Conservation (phyloP, 192 early-diverging fungal genomes). For the Umbelopsis ramanniana region DNA sequence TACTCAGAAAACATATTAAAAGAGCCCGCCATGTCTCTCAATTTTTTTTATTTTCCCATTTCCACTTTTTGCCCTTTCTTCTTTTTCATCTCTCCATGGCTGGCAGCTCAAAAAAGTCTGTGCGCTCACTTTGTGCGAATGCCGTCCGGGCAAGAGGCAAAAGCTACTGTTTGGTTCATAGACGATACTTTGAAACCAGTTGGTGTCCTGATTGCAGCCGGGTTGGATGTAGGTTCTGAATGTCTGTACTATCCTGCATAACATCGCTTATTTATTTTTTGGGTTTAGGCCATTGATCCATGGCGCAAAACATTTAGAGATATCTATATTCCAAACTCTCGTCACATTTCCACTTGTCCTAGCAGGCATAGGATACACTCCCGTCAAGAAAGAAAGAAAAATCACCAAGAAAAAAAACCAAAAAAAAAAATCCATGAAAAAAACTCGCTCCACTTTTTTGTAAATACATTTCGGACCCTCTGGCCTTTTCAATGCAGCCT, state of each 20-base stretch:
- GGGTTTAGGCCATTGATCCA: background rate
- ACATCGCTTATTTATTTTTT: background rate
- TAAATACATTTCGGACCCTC: too few species aligned
- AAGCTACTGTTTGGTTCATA: constrained; percentile 39
- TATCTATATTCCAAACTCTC: too few species aligned
- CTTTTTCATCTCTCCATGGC: background rate
- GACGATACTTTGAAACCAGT: constrained; percentile 41
- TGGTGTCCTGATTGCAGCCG: constrained; percentile 41
- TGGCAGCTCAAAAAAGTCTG: background rate
- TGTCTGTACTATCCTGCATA: too few species aligned
- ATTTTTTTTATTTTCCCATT: background rate
- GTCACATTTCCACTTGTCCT: too few species aligned
- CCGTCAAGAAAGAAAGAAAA: too few species aligned
- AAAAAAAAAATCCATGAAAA: too few species aligned
- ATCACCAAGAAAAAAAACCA: too few species aligned
- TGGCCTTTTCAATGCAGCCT: too few species aligned
- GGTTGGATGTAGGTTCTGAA: constrained; percentile 21
- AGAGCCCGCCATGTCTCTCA: background rate
- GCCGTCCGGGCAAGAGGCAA: constrained; percentile 25
- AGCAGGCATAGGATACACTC: too few species aligned
- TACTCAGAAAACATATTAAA: background rate
- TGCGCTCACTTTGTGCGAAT: background rate
- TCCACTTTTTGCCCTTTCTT: background rate
- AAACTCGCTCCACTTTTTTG: too few species aligned
- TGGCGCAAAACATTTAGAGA: too few species aligned